A percentile compares a stretch with the other conserved stretches of the same genome.
These are phyloP conservation scores for Saccharomycopsis oosterbeekiorum DNA, from an alignment of 805 yeast genomes.

Conservation along the genomic window DNA sequence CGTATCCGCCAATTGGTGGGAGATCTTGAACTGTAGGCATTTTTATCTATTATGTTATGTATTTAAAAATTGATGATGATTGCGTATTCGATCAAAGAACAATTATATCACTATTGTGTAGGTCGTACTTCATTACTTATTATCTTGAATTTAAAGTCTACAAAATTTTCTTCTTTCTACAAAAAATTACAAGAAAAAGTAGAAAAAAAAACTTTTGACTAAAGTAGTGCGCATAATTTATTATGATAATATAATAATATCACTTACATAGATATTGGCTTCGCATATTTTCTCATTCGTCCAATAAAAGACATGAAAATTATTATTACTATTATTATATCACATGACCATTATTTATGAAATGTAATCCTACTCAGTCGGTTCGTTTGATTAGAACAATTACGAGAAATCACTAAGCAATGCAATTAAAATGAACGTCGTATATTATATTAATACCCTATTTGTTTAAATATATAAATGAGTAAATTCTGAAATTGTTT, in stretches of 20 bases:
- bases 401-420: not conserved
- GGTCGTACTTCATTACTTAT: not conserved
- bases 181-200: not conserved
- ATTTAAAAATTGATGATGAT: not conserved
- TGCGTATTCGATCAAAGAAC: not conserved
- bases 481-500: too few species aligned
- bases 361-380: too few species aligned
- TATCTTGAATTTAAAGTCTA: not conserved
- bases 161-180: not conserved
- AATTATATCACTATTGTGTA: too few species aligned
- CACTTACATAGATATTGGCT: not conserved
- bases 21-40: constrained; percentile 49
- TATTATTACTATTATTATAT: not conserved
- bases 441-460: too few species aligned
- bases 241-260: not conserved
- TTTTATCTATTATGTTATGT: not conserved
- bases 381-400: too few species aligned
- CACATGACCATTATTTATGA: not conserved
- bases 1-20: constrained; percentile 83
- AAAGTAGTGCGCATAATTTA: not conserved
- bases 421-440: not conserved
- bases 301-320: not conserved
- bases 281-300: not conserved
- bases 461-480: too few species aligned
- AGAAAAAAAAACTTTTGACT: not conserved